Evolutionary conservation across 2,329 filamentous ascomycete species (phyloP).

Genomic region (Claviceps cyperi): DNA sequence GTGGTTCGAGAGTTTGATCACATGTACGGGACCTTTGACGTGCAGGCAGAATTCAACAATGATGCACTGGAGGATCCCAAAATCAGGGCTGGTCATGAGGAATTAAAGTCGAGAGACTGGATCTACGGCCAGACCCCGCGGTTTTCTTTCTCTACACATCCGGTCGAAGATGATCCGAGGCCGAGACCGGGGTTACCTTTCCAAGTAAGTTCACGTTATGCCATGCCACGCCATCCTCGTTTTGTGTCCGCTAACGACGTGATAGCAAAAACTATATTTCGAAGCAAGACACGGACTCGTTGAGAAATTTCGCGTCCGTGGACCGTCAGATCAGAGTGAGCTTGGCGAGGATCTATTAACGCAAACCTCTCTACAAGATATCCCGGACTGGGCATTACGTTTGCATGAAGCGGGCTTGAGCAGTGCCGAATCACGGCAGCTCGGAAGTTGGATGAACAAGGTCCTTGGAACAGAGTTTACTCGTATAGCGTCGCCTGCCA

Average conservation of each 20-base stretch:
- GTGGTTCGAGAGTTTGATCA: conserved; percentile 50
- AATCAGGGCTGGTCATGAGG: conserved; percentile 28
- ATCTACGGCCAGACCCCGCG: conserved; percentile 75
- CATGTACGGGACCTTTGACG: conserved; percentile 43
- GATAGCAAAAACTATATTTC: conserved; percentile 20
- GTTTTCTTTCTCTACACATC: conserved; percentile 55
- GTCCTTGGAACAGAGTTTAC: conserved; percentile 18
- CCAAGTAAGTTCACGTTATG: conserved; percentile 21
- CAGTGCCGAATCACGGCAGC: conserved; percentile 9
- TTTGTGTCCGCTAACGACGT: background rate
- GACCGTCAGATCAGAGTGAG: background rate
- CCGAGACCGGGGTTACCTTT: conserved; percentile 35
- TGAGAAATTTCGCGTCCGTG: conserved; percentile 18
- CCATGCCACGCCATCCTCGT: background rate
- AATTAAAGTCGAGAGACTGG: conserved; percentile 50
- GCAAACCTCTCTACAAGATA: conserved; percentile 7
- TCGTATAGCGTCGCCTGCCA: conserved; percentile 2
- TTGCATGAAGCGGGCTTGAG: conserved; percentile 14
- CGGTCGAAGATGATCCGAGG: conserved; percentile 43
- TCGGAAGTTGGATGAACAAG: conserved; percentile 18
- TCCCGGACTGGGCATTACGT: conserved; percentile 14
- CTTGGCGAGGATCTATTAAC: conserved; percentile 1
- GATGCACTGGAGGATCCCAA: conserved; percentile 28
- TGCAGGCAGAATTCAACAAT: conserved; percentile 31
- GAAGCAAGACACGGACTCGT: conserved; percentile 24